phyloP scores from a whole-genome alignment of 345 rosid genomes.

The Salix koriyanagi region DNA sequence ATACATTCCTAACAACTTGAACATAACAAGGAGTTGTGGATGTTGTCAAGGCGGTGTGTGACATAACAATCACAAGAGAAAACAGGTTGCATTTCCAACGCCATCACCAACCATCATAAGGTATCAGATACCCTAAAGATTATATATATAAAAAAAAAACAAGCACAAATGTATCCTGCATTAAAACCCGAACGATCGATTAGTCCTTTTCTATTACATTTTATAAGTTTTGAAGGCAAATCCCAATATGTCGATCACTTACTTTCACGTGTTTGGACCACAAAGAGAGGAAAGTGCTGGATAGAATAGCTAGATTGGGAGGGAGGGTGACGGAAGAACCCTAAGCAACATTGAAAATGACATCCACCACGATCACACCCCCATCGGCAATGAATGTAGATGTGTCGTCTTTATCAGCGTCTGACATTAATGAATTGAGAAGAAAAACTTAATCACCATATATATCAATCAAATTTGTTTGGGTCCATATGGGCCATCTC shows the following conservation, averaged over 20 bases:
- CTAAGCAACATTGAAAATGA: neutral
- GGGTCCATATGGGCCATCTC: too few species aligned
- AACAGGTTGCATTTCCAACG: neutral
- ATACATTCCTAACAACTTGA: neutral
- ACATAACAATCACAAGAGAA: neutral
- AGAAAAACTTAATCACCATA: too few species aligned
- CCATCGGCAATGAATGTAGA: too few species aligned
- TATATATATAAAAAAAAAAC: too few species aligned
- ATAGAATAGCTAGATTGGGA: neutral
- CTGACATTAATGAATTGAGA: too few species aligned
- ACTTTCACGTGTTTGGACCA: neutral
- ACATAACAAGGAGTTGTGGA: neutral
- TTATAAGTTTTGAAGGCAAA: neutral
- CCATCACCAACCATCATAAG: neutral
- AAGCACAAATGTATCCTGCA: neutral
- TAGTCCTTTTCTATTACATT: neutral
- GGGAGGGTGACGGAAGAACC: neutral
- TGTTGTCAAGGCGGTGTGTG: conserved; percentile 12
- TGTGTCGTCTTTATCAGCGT: too few species aligned
- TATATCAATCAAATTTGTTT: too few species aligned
- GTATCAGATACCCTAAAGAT: neutral
- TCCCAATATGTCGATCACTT: neutral
- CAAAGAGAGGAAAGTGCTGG: neutral
- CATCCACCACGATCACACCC: neutral
- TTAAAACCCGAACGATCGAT: neutral